Evolutionary conservation across 768 basidiomycete species (phyloP).

Genomic region (Chlorophyllum brunneum): DNA sequence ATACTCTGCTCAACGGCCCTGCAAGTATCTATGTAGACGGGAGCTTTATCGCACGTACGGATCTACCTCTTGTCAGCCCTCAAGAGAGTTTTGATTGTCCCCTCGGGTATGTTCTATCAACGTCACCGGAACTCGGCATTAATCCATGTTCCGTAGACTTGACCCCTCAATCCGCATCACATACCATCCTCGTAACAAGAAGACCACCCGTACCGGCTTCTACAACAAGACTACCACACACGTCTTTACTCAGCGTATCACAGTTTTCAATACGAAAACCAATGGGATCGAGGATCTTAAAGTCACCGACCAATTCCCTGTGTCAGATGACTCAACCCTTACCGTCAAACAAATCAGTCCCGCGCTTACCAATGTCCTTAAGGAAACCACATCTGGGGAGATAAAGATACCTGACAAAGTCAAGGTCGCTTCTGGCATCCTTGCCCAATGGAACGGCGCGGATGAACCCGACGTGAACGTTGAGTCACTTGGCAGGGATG

Average conservation of each 20-base stretch:
- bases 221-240: slow-evolving; percentile 29
- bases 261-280: slow-evolving; percentile 37
- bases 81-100: slow-evolving; percentile 43
- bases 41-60: slow-evolving; percentile 47
- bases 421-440: slow-evolving; percentile 23
- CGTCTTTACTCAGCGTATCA: slow-evolving; percentile 34
- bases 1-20: slow-evolving; percentile 43
- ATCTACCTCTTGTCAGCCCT: slow-evolving; percentile 37
- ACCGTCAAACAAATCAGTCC: slow-evolving; percentile 38
- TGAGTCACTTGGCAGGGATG: slow-evolving; percentile 26
- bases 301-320: slow-evolving; percentile 36
- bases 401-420: slow-evolving; percentile 18
- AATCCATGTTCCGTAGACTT: slow-evolving; percentile 21
- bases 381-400: slow-evolving; percentile 11
- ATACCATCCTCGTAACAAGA: slow-evolving; percentile 34
- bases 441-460: slow-evolving; percentile 36
- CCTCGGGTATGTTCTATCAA: slow-evolving; percentile 33
- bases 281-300: slow-evolving; percentile 28
- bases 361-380: slow-evolving; percentile 11
- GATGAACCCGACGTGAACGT: slow-evolving; percentile 27
- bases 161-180: slow-evolving; percentile 39
- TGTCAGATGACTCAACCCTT: slow-evolving; percentile 34
- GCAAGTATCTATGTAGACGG: slow-evolving; percentile 55
- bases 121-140: neutral
- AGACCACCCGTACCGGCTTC: slow-evolving; percentile 30